phyloP scores from a whole-genome alignment of 2,329 filamentous ascomycete species.

The Colletotrichum horii region DNA sequence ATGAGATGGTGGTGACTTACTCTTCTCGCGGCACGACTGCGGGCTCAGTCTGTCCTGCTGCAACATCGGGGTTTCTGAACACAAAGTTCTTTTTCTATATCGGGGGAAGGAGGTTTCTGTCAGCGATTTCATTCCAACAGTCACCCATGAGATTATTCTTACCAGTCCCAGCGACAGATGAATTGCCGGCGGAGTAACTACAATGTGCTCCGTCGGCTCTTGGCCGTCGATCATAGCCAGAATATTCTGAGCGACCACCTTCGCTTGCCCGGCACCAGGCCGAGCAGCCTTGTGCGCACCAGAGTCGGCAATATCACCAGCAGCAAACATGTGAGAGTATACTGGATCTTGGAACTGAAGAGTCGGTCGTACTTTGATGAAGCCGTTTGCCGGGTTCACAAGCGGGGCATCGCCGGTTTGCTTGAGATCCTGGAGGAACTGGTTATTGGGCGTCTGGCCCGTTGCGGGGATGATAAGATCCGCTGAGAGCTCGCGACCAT shows the following conservation, averaged over 20 bases:
- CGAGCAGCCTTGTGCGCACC: slow-evolving; percentile 45
- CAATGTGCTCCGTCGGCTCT: slow-evolving; percentile 1
- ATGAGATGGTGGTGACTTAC: background rate
- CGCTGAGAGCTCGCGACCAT: background rate
- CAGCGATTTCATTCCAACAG: background rate
- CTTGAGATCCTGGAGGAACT: background rate
- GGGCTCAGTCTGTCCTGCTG: slow-evolving; percentile 1
- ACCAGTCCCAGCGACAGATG: slow-evolving; percentile 10
- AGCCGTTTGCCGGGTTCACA: background rate
- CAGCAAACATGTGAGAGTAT: slow-evolving; percentile 47
- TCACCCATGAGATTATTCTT: accelerated
- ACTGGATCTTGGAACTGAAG: slow-evolving; percentile 42
- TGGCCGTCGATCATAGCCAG: slow-evolving; percentile 39
- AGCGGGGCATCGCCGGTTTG: background rate
- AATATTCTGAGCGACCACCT: slow-evolving; percentile 50
- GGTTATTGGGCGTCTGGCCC: background rate
- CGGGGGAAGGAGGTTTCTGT: background rate
- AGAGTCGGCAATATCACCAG: slow-evolving; percentile 57
- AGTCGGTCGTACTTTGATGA: slow-evolving; percentile 45
- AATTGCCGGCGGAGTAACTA: background rate
- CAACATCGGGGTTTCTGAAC: background rate
- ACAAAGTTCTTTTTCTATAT: background rate
- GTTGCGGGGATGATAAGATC: slow-evolving; percentile 9
- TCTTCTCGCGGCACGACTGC: background rate
- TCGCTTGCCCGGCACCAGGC: slow-evolving; percentile 47